Evolutionary conservation across 2,329 filamentous ascomycete genomes (phyloP).

Genomic region (Epichloe sp.): DNA sequence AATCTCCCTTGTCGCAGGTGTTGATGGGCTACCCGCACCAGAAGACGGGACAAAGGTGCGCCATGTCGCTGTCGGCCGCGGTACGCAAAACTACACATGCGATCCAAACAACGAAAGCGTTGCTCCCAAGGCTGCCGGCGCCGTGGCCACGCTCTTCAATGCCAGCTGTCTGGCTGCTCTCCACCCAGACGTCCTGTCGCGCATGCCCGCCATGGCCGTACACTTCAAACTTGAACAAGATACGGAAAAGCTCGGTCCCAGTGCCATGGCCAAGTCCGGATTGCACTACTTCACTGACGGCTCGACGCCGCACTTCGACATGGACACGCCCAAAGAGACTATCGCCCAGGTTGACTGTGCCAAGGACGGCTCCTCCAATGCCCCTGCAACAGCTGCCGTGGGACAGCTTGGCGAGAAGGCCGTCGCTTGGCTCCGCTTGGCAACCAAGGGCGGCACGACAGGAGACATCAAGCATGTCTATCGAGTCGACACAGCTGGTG

Average conservation of each 20-base stretch:
- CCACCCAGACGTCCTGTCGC: constrained; percentile 51
- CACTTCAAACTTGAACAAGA: constrained; percentile 44
- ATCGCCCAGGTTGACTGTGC: constrained; percentile 49
- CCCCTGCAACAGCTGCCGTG: constrained; percentile 45
- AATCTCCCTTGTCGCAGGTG: constrained; percentile 22
- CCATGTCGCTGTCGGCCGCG: constrained; percentile 76
- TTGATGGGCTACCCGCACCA: constrained; percentile 47
- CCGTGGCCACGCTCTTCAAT: constrained; percentile 77
- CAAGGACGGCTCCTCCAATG: constrained; percentile 47
- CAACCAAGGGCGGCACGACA: constrained; percentile 36
- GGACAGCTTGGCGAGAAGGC: constrained; percentile 54
- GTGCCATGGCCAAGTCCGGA: constrained; percentile 53
- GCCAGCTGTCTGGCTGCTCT: constrained; percentile 64
- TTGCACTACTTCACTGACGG: constrained; percentile 67
- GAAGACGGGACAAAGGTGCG: constrained; percentile 48
- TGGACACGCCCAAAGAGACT: constrained; percentile 41
- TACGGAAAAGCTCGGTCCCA: constrained; percentile 34
- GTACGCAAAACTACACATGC: constrained; percentile 93
- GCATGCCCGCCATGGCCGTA: constrained; percentile 55
- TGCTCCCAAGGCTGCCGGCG: constrained; percentile 54
- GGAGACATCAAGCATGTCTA: constrained; percentile 63
- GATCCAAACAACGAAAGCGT: constrained; percentile 43
- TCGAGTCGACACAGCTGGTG: constrained; percentile 72
- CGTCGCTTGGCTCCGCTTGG: constrained; percentile 71
- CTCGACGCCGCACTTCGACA: constrained; percentile 67